Base-by-base conservation (phyloP, 306 rosid species). In the Benincasa hispida region DNA sequence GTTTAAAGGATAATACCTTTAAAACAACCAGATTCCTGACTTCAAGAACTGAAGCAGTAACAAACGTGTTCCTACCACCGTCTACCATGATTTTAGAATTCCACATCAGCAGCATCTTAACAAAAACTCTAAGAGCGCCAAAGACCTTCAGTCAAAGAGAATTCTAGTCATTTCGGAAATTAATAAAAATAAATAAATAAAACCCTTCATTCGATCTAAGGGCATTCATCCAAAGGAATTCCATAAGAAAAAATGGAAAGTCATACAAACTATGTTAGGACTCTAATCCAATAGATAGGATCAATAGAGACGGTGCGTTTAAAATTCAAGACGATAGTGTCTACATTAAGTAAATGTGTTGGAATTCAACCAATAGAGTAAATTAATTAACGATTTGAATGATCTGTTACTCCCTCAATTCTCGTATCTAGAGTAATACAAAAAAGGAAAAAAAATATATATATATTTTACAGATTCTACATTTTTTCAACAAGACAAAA, bases 71-170 rank as follows among this genome's bases (percentile, higher is more conserved):
- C 83, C 84, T 89, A 59, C 97, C 94, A 48, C 97, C 97, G 48
- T 91, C 94, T 77, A 94, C 89, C 88, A 86, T 87, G 72, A 94
- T 90, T 74, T 79, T 80, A 80, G 98, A 87, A 84, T 92, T 87
- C 98, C 96, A 87, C 98, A 94, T 94, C 63, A 94, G 95, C 86
- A 94, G 77, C 96, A 94, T 90, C 87, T 94, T 94, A 82, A 94
- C 91, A 80, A 91, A 75, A 82, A 94, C 96, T 91, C 98, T 87
- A 86, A 94, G 89, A 74, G 98, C 98, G 79, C 98, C 98, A 86
- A 83, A 94, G 80, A 94, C 98, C 98, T 94, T 84, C 89, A 92
- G 55, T 63, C 75, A 81, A 66, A 79, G 72, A 75, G 74, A 78
- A 48, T 21, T 75, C 24, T 11, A 34, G 50, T 75, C 35, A 54